Evolutionary conservation across 2,329 filamentous ascomycete genomes (phyloP).

Genomic region (Hymenoscyphus repandus): DNA sequence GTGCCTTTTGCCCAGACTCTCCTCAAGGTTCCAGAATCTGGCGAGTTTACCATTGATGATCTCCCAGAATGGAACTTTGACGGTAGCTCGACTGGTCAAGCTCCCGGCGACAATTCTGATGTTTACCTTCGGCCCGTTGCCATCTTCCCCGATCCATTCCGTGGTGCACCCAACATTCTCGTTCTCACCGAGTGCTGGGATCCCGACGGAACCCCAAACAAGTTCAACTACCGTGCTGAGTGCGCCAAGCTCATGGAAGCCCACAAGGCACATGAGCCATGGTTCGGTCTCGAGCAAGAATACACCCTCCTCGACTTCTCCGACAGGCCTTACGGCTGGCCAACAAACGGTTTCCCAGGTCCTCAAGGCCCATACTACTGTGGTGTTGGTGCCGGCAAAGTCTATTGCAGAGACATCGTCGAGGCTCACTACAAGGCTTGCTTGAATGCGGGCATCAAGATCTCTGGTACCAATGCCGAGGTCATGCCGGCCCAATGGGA

Average conservation of each 20-base stretch:
- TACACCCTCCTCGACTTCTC: constrained; percentile 87
- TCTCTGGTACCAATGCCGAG: constrained; percentile 98
- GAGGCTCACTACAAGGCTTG: constrained; percentile 86
- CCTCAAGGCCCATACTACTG: constrained; percentile 95
- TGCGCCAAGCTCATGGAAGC: constrained; percentile 84
- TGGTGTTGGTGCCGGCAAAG: constrained; percentile 94
- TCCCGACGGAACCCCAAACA: constrained; percentile 90
- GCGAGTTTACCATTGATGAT: constrained; percentile 46
- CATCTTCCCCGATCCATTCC: constrained; percentile 89
- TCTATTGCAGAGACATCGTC: constrained; percentile 96
- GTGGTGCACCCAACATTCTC: constrained; percentile 82
- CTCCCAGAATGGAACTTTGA: constrained; percentile 79
- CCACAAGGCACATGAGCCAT: constrained; percentile 77
- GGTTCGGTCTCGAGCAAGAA: constrained; percentile 98
- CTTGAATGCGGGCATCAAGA: constrained; percentile 84
- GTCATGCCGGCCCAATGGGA: constrained; percentile 99
- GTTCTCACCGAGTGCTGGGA: constrained; percentile 95
- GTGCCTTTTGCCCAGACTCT: constrained; percentile 48
- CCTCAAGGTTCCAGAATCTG: constrained; percentile 45
- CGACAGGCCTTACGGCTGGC: constrained; percentile 91
- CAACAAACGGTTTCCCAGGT: constrained; percentile 70
- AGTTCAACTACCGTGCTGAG: constrained; percentile 97
- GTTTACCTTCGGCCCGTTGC: constrained; percentile 91
- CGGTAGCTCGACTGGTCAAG: constrained; percentile 88
- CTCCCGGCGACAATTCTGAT: constrained; percentile 92